Conservation (phyloP, 2,329 filamentous ascomycete species). For the Aspergillus sp. region DNA sequence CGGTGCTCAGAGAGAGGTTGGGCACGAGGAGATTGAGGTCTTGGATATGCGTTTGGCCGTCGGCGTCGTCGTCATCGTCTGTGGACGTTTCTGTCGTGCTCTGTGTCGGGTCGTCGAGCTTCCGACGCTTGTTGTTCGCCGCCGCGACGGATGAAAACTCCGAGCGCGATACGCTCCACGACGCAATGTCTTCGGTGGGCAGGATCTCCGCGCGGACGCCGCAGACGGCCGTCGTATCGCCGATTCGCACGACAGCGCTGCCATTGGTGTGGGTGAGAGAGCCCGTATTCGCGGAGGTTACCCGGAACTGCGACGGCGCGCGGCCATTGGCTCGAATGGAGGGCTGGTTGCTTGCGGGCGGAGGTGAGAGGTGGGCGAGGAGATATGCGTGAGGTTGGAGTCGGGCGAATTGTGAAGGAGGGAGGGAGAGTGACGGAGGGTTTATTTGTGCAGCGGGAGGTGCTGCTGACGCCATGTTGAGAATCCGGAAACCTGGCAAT, state of each 20-base stretch:
- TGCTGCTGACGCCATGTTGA: conserved; percentile 23
- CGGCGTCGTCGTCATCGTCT: conserved; percentile 40
- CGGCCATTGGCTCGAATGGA: conserved; percentile 81
- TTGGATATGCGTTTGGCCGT: conserved; percentile 47
- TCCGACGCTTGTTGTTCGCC: conserved; percentile 27
- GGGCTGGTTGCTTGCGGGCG: conserved; percentile 47
- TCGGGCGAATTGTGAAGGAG: conserved; percentile 73
- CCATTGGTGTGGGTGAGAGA: conserved; percentile 88
- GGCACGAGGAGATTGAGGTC: conserved; percentile 74
- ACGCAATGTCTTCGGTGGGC: conserved; percentile 69
- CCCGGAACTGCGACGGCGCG: conserved; percentile 65
- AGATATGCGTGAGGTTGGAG: conserved; percentile 87
- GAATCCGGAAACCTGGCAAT: neutral
- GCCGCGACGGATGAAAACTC: conserved; percentile 34
- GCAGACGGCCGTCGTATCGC: conserved; percentile 92
- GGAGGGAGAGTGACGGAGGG: conserved; percentile 54
- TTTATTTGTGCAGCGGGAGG: conserved; percentile 22
- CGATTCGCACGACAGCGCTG: conserved; percentile 81
- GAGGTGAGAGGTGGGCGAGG: conserved; percentile 76
- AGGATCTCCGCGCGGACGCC: conserved; percentile 86
- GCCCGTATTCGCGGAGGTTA: conserved; percentile 74
- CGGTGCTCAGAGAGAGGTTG: conserved; percentile 89
- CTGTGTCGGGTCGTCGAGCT: conserved; percentile 22
- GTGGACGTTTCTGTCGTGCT: conserved; percentile 6
- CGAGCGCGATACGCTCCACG: conserved; percentile 39